Conservation (phyloP, 2,329 filamentous ascomycete species). For the Fusarium sp. region DNA sequence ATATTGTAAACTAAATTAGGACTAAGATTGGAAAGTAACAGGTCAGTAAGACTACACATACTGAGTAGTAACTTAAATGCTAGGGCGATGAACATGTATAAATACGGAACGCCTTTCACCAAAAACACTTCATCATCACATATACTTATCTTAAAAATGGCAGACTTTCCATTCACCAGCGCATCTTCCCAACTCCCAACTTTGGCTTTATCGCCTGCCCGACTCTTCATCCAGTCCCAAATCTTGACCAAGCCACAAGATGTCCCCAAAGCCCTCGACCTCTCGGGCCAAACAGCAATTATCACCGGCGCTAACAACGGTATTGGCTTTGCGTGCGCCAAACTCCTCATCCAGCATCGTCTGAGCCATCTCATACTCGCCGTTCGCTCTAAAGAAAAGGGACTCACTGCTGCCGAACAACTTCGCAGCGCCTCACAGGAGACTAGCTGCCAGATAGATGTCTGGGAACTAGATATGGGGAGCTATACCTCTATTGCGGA, state of each 20-base stretch:
- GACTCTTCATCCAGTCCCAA: background rate
- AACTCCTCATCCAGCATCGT: background rate
- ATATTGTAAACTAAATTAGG: no score
- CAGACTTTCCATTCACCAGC: background rate
- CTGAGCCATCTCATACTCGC: constrained; percentile 10
- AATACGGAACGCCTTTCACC: no score
- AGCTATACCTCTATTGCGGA: background rate
- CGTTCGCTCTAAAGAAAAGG: constrained; percentile 2
- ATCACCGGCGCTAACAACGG: constrained; percentile 6
- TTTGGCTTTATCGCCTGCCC: background rate
- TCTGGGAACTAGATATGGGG: constrained; percentile 10
- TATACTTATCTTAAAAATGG: background rate
- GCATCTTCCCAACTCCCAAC: constrained; percentile 2
- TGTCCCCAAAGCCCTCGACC: background rate
- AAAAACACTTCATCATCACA: no score
- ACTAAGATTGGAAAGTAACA: no score
- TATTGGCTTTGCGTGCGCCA: constrained; percentile 8
- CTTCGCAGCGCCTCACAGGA: fast-evolving
- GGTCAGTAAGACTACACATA: no score
- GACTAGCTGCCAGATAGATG: background rate
- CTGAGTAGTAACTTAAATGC: no score
- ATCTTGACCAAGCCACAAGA: background rate
- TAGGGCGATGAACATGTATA: no score
- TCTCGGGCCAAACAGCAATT: background rate
- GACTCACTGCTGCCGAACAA: background rate